Evolutionary conservation across 2,329 filamentous ascomycete genomes (phyloP), one percentile per base, ranked within the genome.

Genomic region (Stagonosporopsis rhizophila): DNA sequence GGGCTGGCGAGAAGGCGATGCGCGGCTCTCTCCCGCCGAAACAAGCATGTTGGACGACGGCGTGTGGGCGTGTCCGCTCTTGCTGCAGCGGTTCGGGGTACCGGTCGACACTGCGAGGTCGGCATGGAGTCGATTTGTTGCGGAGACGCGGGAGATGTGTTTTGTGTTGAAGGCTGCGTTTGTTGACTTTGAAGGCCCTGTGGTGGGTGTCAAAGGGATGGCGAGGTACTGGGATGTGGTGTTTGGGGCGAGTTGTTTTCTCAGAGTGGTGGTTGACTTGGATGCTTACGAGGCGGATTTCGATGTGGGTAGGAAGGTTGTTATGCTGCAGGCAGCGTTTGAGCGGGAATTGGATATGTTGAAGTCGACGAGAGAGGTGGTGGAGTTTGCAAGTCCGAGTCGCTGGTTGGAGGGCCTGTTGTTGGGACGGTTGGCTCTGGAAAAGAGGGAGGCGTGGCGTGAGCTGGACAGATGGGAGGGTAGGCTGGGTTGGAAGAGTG

Each of bases 1-100:
- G 11, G 35, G 37, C 15, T 53, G 48, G 42, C 38, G 35, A 0
- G 23, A 56, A 2, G 38, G 45, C 32, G 37, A 50, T 14, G 44
- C 6, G 1, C 2, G 14, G 3, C 48, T 59, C 9, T 42, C 27
- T 12, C 4, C 34, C 17, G 19, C n/a, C 34, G 53, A 60, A 20
- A 14, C 22, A 1, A 8, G 9, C 1, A n/a, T 2, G 2, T 8
- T 53, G n/a, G 44, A 25, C 17, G 4, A n/a, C 3, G 25, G 23
- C 2, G n/a, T 48, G 2, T 62, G 53, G 50, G 15, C 49, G 2
- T 52, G 28, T 25, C 19, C 53, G 1, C 17, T 58, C 14, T 9
- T 47, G 6, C 48, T 62, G 3, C 34, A 46, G 37, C 44, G 54
- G 1, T 38, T 20, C 12, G 32, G 30, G 2, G 34, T 56, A 1